phyloP scores from a whole-genome alignment of 441 rosid species.

The Euphorbia corollata region DNA sequence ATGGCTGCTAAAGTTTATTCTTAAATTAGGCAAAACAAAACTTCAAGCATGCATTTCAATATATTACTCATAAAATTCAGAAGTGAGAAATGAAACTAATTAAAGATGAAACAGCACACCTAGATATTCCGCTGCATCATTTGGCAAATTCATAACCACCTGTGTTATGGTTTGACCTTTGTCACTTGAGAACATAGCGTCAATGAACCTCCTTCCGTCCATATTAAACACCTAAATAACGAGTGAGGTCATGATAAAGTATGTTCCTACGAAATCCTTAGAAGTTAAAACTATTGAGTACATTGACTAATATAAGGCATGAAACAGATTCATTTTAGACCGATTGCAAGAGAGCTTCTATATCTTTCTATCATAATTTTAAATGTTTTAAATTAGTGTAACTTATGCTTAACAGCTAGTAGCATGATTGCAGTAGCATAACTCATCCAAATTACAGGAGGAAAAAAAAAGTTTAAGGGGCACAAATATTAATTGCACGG shows the following conservation, averaged over 20 bases:
- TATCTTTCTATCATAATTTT: not conserved
- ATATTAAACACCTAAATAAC: constrained; percentile 61
- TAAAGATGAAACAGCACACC: constrained; percentile 32
- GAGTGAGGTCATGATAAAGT: constrained; percentile 14
- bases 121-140: constrained; percentile 69
- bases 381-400: too few species aligned
- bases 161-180: constrained; percentile 62
- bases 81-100: not conserved
- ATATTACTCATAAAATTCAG: not conserved
- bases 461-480: too few species aligned
- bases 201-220: constrained; percentile 86
- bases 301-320: not conserved
- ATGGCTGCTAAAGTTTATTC: too few species aligned
- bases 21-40: too few species aligned
- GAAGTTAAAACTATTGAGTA: not conserved
- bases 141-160: constrained; percentile 85
- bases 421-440: too few species aligned
- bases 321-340: not conserved
- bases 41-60: not conserved
- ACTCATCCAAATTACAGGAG: too few species aligned
- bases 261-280: not conserved
- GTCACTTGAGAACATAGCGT: constrained; percentile 62
- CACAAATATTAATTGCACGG: too few species aligned
- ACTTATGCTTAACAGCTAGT: too few species aligned
- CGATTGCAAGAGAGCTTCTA: not conserved